phyloP scores from a whole-genome alignment of 495 filamentous ascomycete genomes.

The Hypoxylon subgilvum region DNA sequence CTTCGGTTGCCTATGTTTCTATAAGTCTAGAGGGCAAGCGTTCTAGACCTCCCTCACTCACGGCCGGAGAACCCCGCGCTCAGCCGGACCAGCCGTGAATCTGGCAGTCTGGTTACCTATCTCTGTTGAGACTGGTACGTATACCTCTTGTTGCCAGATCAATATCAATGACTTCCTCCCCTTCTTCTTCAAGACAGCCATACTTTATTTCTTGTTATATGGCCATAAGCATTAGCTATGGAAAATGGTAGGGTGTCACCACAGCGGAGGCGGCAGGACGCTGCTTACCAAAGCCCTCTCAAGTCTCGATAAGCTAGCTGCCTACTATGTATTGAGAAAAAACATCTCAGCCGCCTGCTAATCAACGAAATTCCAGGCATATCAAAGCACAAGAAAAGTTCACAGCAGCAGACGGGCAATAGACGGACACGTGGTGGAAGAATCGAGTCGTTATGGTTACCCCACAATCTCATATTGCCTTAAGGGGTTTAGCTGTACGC shows the following conservation, averaged over 20 bases:
- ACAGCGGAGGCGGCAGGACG: too few species aligned
- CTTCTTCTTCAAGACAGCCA: too few species aligned
- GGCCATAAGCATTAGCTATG: too few species aligned
- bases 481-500: constrained; percentile 13
- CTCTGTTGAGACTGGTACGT: constrained; percentile 8
- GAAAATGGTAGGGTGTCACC: too few species aligned
- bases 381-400: not conserved
- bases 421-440: constrained; percentile 28
- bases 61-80: constrained; percentile 6
- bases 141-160: not conserved
- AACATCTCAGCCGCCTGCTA: too few species aligned
- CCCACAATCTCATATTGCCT: constrained; percentile 30
- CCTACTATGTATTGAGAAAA: too few species aligned
- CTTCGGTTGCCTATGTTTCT: too few species aligned
- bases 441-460: constrained; percentile 15
- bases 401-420: constrained; percentile 12
- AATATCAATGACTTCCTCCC: too few species aligned
- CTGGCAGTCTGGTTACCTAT: constrained; percentile 15
- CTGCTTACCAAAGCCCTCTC: too few species aligned
- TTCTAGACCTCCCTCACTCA: constrained; percentile 1
- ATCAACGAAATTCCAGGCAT: not conserved
- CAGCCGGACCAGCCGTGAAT: too few species aligned
- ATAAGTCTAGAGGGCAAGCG: not conserved
- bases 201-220: too few species aligned
- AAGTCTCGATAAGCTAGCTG: too few species aligned